A percentile compares a stretch with the other conserved stretches of the same genome.
These are phyloP conservation scores for Crassisporium funariophilum DNA, from an alignment of 768 basidiomycete genomes.

Conservation along the genomic window DNA sequence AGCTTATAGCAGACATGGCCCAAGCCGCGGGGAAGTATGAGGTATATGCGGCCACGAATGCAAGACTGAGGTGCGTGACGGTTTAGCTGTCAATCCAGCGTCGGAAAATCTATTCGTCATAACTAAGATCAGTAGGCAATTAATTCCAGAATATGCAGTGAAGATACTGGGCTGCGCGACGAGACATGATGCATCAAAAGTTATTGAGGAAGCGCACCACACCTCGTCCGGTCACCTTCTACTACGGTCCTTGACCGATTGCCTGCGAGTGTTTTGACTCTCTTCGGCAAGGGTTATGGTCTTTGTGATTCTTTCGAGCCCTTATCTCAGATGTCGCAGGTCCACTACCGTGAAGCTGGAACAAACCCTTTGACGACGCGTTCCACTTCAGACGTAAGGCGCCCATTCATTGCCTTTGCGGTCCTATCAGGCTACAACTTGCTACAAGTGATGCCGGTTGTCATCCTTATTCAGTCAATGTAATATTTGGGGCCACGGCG, in stretches of 20 bases:
- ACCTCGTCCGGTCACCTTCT: neutral
- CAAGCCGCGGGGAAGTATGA: conserved; percentile 25
- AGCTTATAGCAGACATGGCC: conserved; percentile 5
- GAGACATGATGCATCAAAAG: neutral
- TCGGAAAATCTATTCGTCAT: neutral
- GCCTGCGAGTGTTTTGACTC: too few species aligned
- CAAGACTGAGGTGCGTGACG: conserved; percentile 11
- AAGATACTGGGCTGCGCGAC: neutral
- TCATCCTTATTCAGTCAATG: too few species aligned
- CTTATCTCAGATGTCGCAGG: too few species aligned
- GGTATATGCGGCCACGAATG: conserved; percentile 21
- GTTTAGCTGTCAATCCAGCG: conserved; percentile 8
- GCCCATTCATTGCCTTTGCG: too few species aligned
- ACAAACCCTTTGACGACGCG: too few species aligned
- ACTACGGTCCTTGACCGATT: neutral
- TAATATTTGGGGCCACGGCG: too few species aligned
- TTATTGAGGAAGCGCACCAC: neutral
- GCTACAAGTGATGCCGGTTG: too few species aligned
- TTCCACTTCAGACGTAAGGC: too few species aligned
- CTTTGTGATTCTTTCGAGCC: too few species aligned
- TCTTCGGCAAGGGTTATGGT: too few species aligned
- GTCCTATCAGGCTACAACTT: too few species aligned
- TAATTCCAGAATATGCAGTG: neutral
- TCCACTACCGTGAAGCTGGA: too few species aligned
- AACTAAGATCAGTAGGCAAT: neutral